These are phyloP conservation scores for Bipolaris zeicola DNA, from an alignment of 2,329 filamentous ascomycete species.

Conservation along the genomic window DNA sequence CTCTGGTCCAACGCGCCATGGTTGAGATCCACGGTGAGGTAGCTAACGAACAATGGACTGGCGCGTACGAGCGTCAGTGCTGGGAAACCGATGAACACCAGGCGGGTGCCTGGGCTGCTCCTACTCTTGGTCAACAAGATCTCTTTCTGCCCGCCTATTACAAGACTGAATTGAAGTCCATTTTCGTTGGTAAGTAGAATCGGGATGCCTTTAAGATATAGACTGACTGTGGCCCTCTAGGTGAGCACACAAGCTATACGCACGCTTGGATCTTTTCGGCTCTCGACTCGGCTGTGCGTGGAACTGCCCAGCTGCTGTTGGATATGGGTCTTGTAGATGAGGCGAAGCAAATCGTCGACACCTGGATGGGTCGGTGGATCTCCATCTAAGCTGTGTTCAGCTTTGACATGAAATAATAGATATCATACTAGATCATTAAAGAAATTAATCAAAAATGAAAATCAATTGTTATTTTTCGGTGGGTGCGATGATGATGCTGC, in stretches of 20 bases:
- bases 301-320: constrained; percentile 67
- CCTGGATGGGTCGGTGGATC: constrained; percentile 74
- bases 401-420: constrained; percentile 6
- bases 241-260: constrained; percentile 56
- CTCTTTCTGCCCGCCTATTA: constrained; percentile 75
- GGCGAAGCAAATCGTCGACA: constrained; percentile 66
- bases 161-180: constrained; percentile 70
- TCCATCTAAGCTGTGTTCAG: constrained; percentile 1
- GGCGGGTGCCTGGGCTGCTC: constrained; percentile 66
- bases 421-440: neutral
- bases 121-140: constrained; percentile 68
- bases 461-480: too few relatives aligned
- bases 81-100: constrained; percentile 68
- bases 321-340: constrained; percentile 71
- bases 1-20: constrained; percentile 68
- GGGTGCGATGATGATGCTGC: neutral
- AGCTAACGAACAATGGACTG: constrained; percentile 67
- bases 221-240: neutral
- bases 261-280: constrained; percentile 74
- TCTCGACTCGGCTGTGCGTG: constrained; percentile 69
- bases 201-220: neutral
- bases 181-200: constrained; percentile 71
- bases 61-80: constrained; percentile 67
- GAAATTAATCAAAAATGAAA: neutral
- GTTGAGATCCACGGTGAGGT: constrained; percentile 68